Base-by-base conservation (phyloP, 768 basidiomycete genomes). In the Tylopilus sp. region DNA sequence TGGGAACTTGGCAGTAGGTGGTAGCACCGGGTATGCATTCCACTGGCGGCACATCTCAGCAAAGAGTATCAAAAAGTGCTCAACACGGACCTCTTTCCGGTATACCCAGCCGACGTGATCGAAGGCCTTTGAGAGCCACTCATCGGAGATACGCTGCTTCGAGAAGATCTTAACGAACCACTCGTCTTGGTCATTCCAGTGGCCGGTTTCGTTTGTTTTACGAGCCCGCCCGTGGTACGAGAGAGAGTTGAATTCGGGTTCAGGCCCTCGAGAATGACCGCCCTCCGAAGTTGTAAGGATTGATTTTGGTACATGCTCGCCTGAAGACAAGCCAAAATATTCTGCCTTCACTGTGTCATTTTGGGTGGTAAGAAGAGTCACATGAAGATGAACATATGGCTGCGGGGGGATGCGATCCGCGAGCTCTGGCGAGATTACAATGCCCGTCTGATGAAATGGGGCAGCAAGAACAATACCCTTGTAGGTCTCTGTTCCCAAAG, bases 81-180 rank as follows among this genome's bases (percentile, higher is more conserved):
- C 4, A 39, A 55, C 22, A 42, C 63, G 52, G 56, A 82, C 86
- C 77, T 87, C 84, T 69, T 95, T 94, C 58, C 91, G 75, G 57
- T 82, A 68, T 12, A 91, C 79, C 93, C 95, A 98, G 11, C 83
- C 79, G 20, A 91, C 82, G 41, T 84, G 73, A 18, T 78, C 79
- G 65, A 95, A 92, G 57, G 88, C 69, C 9, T 72, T 69, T 15
- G 75, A 64, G 28, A 98, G 71, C 83, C 89, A 86, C 47, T 82
- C 79, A 49, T 93, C 85, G 39, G 76, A 76, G 38, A 93, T 68
- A 18, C 70, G 64, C 28, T 81, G 65, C 59, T 81, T 73, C 2
- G 90, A 93, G 65, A 95, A 95, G 41, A 97, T 89, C 73, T 97
- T 98, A 48, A 94, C 91, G 11, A 78, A 77, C 79, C 85, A 91